Base-by-base conservation (phyloP, 495 filamentous ascomycete species). In the Penicillium steckii region DNA sequence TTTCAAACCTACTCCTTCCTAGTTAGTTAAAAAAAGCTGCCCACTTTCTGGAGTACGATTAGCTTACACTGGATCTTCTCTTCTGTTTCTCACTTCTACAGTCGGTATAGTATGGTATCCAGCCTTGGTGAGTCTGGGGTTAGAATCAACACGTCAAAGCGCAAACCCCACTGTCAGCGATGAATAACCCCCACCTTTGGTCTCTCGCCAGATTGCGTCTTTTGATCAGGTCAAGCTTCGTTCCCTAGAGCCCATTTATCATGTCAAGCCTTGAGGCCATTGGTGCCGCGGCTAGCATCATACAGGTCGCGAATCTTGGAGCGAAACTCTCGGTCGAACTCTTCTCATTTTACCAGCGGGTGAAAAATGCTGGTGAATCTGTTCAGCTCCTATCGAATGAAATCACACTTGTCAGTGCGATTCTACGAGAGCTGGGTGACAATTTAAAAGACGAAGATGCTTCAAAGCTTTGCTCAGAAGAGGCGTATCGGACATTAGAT, bases 231-330 rank as follows among this genome's bases (percentile, higher is more conserved):
- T 37, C 33, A 5, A 1, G 3, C 2, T 2, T 37, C 15, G 15
- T n/a, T 5, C 6, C 12, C 9, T 35, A 35, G 32, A 5, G n/a
- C 32, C 13, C 15, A 1, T 15, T 6, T 8, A 37, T 17, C 15
- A 37, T 37, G 33, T 37, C 33, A 15, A 15, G 60, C 23, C 43
- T 67, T 19, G 64, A 67, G 10, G 48, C 41, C 10, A 0, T 68
- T 18, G 68, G 64, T n/a, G 44, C 71, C 10, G 59, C 63, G 7
- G 68, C 68, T 13, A 71, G 64, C 12, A 64, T 73, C 13, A 47
- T 70, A 12, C 68, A 74, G 44, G 52, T 74, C 17, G 68, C 71
- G 23, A 68, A 73, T 22, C 33, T 72, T 2, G 70, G 70, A 15
- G 55, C 62, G 13, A 63, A 60, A 27, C 48, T 75, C 25, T 68